Evolutionary conservation across 1,139 yeast species (phyloP).

Genomic region (Meyerozyma smithsonii): DNA sequence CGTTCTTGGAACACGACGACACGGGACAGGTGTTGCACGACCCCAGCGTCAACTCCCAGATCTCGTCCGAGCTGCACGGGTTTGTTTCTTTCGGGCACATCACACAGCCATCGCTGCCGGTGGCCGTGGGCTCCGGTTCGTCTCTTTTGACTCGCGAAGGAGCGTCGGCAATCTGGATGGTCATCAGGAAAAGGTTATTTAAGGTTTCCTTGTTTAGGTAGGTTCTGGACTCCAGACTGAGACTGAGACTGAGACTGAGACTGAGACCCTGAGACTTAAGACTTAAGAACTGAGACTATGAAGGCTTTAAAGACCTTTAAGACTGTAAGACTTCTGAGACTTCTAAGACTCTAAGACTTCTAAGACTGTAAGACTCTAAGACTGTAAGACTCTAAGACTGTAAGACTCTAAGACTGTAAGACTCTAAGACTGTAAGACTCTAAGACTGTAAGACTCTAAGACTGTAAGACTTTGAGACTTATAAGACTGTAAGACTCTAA

Average conservation of each 20-base stretch:
- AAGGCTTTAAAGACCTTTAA: background rate
- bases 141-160: slow-evolving; percentile 3
- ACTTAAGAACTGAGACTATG: background rate
- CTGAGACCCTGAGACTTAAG: too few relatives aligned
- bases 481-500: too few relatives aligned
- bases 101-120: slow-evolving; percentile 40
- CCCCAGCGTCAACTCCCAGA: slow-evolving; percentile 47
- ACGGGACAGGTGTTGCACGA: slow-evolving; percentile 57
- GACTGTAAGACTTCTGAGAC: background rate
- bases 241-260: too few relatives aligned
- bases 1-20: slow-evolving; percentile 42
- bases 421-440: too few relatives aligned
- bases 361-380: too few relatives aligned
- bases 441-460: too few relatives aligned
- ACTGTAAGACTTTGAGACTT: too few relatives aligned
- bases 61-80: slow-evolving; percentile 50
- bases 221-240: too few relatives aligned
- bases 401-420: too few relatives aligned
- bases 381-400: too few relatives aligned
- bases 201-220: too few relatives aligned
- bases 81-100: slow-evolving; percentile 45
- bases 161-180: background rate
- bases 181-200: background rate
- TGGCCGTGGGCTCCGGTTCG: slow-evolving; percentile 10
- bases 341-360: background rate